Conservation (phyloP, 2,329 filamentous ascomycete genomes). For the Pyrenochaeta sp. region DNA sequence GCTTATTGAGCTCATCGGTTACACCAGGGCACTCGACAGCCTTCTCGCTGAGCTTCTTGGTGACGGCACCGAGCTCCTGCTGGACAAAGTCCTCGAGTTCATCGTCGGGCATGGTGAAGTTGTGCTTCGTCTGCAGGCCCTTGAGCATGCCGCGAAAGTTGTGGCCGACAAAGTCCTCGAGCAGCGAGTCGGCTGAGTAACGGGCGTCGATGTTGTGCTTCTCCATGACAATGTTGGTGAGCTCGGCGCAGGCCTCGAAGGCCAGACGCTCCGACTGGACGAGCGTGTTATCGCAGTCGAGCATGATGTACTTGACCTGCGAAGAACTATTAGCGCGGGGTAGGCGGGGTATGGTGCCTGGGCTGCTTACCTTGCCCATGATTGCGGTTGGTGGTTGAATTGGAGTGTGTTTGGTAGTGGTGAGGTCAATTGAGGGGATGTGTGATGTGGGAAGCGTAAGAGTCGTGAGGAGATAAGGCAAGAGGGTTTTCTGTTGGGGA, state of each 20-base stretch:
- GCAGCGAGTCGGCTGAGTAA: conserved; percentile 81
- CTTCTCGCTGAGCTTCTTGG: conserved; percentile 76
- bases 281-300: conserved; percentile 83
- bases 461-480: conserved; percentile 13
- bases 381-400: conserved; percentile 22
- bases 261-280: conserved; percentile 90
- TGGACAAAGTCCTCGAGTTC: conserved; percentile 79
- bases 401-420: conserved; percentile 13
- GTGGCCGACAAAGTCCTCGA: conserved; percentile 88
- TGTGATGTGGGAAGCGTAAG: not conserved
- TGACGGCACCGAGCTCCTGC: conserved; percentile 83
- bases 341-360: conserved; percentile 22
- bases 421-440: conserved; percentile 27
- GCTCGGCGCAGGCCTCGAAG: conserved; percentile 88
- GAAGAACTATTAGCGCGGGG: conserved; percentile 25
- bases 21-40: conserved; percentile 75
- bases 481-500: conserved; percentile 30
- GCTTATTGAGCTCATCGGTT: conserved; percentile 71
- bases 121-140: conserved; percentile 77
- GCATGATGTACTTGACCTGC: conserved; percentile 60
- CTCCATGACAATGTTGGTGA: conserved; percentile 85
- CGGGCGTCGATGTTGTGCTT: conserved; percentile 69
- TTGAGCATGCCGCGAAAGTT: conserved; percentile 94
- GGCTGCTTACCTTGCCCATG: conserved; percentile 42
- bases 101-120: conserved; percentile 72